Evolutionary conservation across 1,139 yeast species (phyloP).

Genomic region (Saccharomyces hybrid): DNA sequence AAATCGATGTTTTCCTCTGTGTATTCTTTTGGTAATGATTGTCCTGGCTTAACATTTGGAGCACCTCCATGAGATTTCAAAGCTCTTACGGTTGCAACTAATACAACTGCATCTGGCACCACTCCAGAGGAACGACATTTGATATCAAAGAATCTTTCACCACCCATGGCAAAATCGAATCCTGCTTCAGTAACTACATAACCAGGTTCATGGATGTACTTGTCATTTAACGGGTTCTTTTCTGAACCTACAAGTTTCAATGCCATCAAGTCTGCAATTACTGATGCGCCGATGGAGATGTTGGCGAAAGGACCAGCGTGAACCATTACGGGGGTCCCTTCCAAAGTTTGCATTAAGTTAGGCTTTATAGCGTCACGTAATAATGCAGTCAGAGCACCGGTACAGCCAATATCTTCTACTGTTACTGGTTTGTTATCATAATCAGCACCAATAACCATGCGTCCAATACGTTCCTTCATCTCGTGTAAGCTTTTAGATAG

Average conservation of each 20-base stretch:
- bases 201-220: slow-evolving; percentile 56
- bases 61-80: slow-evolving; percentile 98
- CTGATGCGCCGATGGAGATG: slow-evolving; percentile 79
- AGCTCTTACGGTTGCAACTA: slow-evolving; percentile 97
- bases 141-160: slow-evolving; percentile 94
- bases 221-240: slow-evolving; percentile 41
- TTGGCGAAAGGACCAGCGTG: slow-evolving; percentile 88
- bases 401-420: slow-evolving; percentile 71
- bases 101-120: slow-evolving; percentile 84
- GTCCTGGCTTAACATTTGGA: slow-evolving; percentile 95
- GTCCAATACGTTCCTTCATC: slow-evolving; percentile 62
- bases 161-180: slow-evolving; percentile 98
- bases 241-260: slow-evolving; percentile 48
- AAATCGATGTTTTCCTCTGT: slow-evolving; percentile 79
- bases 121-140: slow-evolving; percentile 92
- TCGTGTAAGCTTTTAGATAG: slow-evolving; percentile 59
- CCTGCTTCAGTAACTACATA: slow-evolving; percentile 97
- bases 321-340: slow-evolving; percentile 78
- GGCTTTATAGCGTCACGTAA: slow-evolving; percentile 79
- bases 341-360: slow-evolving; percentile 76
- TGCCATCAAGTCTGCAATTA: slow-evolving; percentile 68
- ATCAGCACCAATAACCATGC: slow-evolving; percentile 63
- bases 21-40: slow-evolving; percentile 81
- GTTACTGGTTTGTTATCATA: slow-evolving; percentile 59
- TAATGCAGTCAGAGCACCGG: slow-evolving; percentile 74